Percentiles rank a stretch among this genome's conserved stretches.
phyloP scores from a whole-genome alignment of 768 basidiomycete species.

The Rhodocollybia butyracea region DNA sequence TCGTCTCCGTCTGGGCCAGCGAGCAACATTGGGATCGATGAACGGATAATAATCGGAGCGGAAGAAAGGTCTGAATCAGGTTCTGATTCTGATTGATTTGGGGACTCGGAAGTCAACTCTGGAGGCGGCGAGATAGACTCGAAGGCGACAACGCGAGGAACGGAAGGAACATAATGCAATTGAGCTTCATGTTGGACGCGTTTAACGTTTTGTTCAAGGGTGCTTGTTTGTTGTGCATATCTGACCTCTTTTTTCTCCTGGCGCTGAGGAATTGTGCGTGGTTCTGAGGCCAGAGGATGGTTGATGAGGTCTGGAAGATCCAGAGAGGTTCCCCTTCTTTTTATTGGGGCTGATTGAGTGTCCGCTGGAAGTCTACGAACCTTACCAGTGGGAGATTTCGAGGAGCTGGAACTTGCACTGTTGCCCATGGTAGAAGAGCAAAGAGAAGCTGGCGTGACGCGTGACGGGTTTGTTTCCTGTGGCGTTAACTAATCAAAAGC shows the following conservation, averaged over 20 bases:
- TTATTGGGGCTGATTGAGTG: too few relatives aligned
- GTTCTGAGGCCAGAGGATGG: not conserved
- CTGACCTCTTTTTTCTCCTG: not conserved
- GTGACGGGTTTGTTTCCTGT: too few relatives aligned
- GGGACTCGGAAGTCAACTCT: not conserved
- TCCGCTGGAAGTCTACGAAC: too few relatives aligned
- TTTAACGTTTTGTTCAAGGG: conserved; percentile 3
- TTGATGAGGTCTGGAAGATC: conserved; percentile 8
- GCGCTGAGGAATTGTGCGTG: not conserved
- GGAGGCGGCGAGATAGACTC: not conserved
- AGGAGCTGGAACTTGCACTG: not conserved
- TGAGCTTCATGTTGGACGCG: not conserved
- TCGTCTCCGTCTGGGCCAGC: not conserved
- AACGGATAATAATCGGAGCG: not conserved
- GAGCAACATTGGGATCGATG: conserved; percentile 3
- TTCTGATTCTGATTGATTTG: too few relatives aligned
- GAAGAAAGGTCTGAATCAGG: too few relatives aligned
- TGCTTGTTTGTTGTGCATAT: not conserved
- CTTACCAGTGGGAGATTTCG: not conserved
- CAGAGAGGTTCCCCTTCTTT: too few relatives aligned
- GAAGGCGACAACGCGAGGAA: not conserved
- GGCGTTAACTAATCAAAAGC: too few relatives aligned
- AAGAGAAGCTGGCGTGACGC: too few relatives aligned
- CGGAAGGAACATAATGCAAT: not conserved
- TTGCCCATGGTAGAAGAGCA: not conserved